Evolutionary conservation across 179 eudicot species (phyloP), one percentile per base, ranked within the genome.

Genomic region (Amaranthus tricolor): DNA sequence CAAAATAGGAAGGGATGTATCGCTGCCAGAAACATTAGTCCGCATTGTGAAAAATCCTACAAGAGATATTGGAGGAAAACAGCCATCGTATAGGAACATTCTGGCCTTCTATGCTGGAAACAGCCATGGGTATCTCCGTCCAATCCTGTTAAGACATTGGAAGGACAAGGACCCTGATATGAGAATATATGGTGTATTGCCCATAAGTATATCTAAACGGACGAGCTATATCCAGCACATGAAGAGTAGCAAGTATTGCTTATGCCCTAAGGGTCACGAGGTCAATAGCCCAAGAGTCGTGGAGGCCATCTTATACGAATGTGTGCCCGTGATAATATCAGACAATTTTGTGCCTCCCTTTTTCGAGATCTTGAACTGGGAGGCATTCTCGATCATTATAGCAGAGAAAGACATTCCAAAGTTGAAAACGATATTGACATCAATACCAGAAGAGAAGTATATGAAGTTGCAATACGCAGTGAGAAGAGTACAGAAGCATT

Each of bases 91-190:
- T 55, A 75, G 97, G 49, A 79, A 81, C 68, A 90, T 88, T 75
- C 88, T 92, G 5, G 98, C 98, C 54, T 94, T 95, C 86, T 92
- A 85, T 61, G 94, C 97, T 0, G 99, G 99, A 31, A 88, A 92
- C 84, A 88, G 83, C 78, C 99, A 95, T 53, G 99, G 99, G 14
- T 86, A 90, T 61, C 77, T 92, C 3, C 91, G 97, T 44, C 90
- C 96, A 21, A 81, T 79, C 76, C 74, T 95, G 52, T 82, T 92
- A 47, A 83, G 84, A 66, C 83, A 90, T 73, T 92, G 97, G 96
- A 78, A 88, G 52, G 75, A 86, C 85, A 87, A 82, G 79, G 91
- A 89, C 71, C 88, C 89, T 7, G 91, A 89, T 70, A 95, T 95
- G 98, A 89, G 82, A 76, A 89, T 93, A 57, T 83, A 82, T 14